Conservation (phyloP, 179 eudicot genomes). For the Nepenthes alata region DNA sequence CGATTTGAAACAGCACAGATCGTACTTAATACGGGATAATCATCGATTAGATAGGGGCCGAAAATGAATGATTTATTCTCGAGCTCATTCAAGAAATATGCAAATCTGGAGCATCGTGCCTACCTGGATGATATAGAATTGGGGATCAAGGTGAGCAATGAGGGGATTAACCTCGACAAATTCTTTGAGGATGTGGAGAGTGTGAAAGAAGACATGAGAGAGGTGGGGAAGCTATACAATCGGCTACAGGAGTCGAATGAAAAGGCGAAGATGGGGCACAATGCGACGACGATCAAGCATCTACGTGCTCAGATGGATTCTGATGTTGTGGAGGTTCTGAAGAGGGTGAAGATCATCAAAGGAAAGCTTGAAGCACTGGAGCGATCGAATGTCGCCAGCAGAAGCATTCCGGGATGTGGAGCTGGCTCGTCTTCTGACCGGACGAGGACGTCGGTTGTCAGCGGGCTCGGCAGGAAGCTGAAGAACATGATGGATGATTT, state of each 20-base stretch:
- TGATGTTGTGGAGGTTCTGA: constrained; percentile 52
- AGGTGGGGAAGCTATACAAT: constrained; percentile 50
- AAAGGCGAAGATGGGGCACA: constrained; percentile 52
- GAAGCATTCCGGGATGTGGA: constrained; percentile 55
- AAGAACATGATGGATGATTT: constrained; percentile 79
- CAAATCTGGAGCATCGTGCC: constrained; percentile 28
- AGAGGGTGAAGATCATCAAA: constrained; percentile 56
- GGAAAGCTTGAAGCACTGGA: constrained; percentile 70
- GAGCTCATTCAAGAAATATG: constrained; percentile 40
- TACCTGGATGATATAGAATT: constrained; percentile 39
- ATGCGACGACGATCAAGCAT: constrained; percentile 67
- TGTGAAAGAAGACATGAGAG: constrained; percentile 64
- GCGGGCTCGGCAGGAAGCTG: constrained; percentile 72
- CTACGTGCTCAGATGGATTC: constrained; percentile 58
- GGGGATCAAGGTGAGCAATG: constrained; percentile 15
- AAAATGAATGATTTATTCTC: constrained; percentile 84
- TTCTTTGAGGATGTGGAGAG: constrained; percentile 73
- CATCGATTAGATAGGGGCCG: not conserved
- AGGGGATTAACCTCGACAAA: constrained; percentile 50
- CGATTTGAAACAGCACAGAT: not conserved
- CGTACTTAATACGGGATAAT: not conserved
- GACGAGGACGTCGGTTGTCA: constrained; percentile 56
- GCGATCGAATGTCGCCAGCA: constrained; percentile 41
- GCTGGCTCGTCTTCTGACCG: constrained; percentile 77
- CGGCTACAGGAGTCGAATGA: constrained; percentile 55